Conservation (phyloP, 495 filamentous ascomycete genomes). For the Penicillium flavigenum region DNA sequence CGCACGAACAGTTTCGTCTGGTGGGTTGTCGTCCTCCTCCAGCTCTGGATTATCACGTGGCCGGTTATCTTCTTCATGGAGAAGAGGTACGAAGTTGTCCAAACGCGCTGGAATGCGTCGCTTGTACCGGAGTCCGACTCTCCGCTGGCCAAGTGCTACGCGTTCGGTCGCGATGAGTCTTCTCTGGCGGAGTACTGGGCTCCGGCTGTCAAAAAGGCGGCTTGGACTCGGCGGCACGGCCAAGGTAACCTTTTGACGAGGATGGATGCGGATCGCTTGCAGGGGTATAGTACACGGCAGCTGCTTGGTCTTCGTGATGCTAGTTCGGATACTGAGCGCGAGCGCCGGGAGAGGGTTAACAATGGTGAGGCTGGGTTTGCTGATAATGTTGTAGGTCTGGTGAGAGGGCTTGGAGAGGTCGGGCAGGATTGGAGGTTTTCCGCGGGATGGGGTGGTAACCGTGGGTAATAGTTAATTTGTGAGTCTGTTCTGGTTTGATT, state of each 20-base stretch:
- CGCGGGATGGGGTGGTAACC: constrained; percentile 29
- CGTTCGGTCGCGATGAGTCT: constrained; percentile 31
- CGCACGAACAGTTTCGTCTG: constrained; percentile 39
- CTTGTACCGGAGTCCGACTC: constrained; percentile 13
- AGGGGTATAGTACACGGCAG: constrained; percentile 24
- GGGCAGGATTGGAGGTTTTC: constrained; percentile 28
- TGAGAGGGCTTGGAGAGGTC: constrained; percentile 30
- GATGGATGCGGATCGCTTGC: constrained; percentile 27
- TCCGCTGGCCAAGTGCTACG: constrained; percentile 24
- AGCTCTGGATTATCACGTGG: constrained; percentile 49
- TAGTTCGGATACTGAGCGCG: constrained; percentile 26
- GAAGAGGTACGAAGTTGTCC: constrained; percentile 40
- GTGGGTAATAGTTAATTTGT: constrained; percentile 17
- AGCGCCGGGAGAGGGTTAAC: constrained; percentile 29
- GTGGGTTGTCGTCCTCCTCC: constrained; percentile 40
- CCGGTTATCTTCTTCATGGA: constrained; percentile 44
- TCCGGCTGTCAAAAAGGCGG: constrained; percentile 39
- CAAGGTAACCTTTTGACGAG: constrained; percentile 19
- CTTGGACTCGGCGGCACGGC: constrained; percentile 27
- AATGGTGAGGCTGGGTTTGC: constrained; percentile 31
- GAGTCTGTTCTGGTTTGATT: neutral
- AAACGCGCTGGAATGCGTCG: constrained; percentile 35
- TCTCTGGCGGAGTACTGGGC: constrained; percentile 38
- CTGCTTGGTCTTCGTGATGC: constrained; percentile 11
- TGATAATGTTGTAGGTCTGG: constrained; percentile 32